Evolutionary conservation across 2,329 filamentous ascomycete species (phyloP).

Genomic region (Hypoxylon sp.): DNA sequence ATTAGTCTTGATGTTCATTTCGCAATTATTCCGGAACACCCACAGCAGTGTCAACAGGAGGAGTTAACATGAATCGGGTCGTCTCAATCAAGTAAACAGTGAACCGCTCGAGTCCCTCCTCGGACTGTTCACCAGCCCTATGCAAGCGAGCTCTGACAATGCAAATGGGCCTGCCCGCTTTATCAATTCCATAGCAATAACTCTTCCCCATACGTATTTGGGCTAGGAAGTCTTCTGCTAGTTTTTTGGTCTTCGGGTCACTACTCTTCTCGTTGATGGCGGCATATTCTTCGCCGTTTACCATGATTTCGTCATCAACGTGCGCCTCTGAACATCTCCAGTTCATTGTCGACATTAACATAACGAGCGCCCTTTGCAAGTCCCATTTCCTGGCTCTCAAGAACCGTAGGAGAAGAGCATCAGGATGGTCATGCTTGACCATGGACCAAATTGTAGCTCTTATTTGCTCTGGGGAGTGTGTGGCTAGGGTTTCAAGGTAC

Average conservation of each 20-base stretch:
- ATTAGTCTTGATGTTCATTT: slow-evolving; percentile 42
- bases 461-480: slow-evolving; percentile 82
- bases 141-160: slow-evolving; percentile 88
- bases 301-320: slow-evolving; percentile 91
- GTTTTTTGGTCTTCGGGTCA: slow-evolving; percentile 74
- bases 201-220: slow-evolving; percentile 94
- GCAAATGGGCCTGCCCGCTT: slow-evolving; percentile 87
- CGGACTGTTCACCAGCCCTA: slow-evolving; percentile 83
- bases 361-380: slow-evolving; percentile 90
- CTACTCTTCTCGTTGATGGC: slow-evolving; percentile 70
- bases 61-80: slow-evolving; percentile 83
- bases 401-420: slow-evolving; percentile 86
- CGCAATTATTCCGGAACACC: slow-evolving; percentile 58
- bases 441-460: slow-evolving; percentile 89
- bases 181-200: slow-evolving; percentile 90
- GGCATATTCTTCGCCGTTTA: slow-evolving; percentile 79
- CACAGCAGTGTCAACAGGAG: slow-evolving; percentile 92
- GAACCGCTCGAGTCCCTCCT: slow-evolving; percentile 86
- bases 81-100: slow-evolving; percentile 97
- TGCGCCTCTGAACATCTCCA: slow-evolving; percentile 89
- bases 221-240: slow-evolving; percentile 81
- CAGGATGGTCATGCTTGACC: slow-evolving; percentile 95
- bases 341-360: slow-evolving; percentile 94
- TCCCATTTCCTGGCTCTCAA: slow-evolving; percentile 96
- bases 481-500: slow-evolving; percentile 85